A percentile compares a stretch with the other conserved stretches of the same genome.
phyloP scores from a whole-genome alignment of 148 eudicot species.

The Camellia granthamiana region DNA sequence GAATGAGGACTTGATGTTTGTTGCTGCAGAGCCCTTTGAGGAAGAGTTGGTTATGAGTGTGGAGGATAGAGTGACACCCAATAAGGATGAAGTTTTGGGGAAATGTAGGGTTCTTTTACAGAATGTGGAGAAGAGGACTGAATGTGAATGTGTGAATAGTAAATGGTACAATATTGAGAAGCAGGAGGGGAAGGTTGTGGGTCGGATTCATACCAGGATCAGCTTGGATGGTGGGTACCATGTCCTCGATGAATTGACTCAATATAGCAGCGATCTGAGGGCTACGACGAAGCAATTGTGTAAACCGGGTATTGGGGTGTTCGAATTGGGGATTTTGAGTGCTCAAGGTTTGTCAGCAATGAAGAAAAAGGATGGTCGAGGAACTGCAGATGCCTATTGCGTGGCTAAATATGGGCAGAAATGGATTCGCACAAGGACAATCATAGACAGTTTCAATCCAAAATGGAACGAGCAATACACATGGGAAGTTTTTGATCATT shows the following conservation, averaged over 20 bases:
- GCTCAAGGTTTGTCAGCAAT: conserved; percentile 11
- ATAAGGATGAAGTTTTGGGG: conserved; percentile 9
- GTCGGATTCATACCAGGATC: conserved; percentile 16
- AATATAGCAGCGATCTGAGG: conserved; percentile 15
- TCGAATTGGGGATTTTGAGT: conserved; percentile 21
- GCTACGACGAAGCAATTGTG: not conserved
- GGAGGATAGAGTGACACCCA: conserved; percentile 10
- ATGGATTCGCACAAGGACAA: conserved; percentile 22
- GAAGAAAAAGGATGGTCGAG: conserved; percentile 15
- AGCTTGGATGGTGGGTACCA: conserved; percentile 22
- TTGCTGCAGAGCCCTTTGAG: conserved; percentile 21
- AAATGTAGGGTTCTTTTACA: conserved; percentile 6
- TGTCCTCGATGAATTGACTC: conserved; percentile 20
- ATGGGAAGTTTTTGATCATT: conserved; percentile 21
- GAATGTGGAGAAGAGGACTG: not conserved
- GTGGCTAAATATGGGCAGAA: conserved; percentile 22
- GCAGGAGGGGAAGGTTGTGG: not conserved
- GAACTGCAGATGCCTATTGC: conserved; percentile 9
- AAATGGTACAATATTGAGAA: conserved; percentile 18
- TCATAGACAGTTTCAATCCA: conserved; percentile 8
- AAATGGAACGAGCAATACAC: conserved; percentile 21
- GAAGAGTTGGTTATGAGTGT: conserved; percentile 13
- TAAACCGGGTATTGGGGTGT: conserved; percentile 6
- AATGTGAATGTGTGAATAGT: conserved; percentile 3
- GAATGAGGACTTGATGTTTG: conserved; percentile 23